Percentiles rank a stretch among this genome's conserved stretches.
Evolutionary conservation across 805 yeast species (phyloP).

Genomic region (Wickerhamomyces subpelliculosus): DNA sequence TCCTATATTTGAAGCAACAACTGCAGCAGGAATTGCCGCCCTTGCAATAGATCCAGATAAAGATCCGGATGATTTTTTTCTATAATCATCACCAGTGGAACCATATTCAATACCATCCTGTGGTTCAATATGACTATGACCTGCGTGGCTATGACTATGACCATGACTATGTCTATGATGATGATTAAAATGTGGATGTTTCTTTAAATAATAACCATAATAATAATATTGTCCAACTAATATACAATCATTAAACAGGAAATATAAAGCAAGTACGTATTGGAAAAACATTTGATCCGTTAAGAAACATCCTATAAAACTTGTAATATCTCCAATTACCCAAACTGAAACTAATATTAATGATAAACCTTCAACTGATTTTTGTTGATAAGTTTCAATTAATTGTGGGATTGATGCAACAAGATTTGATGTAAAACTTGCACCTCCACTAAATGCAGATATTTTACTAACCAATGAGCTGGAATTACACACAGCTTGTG

Average conservation of each 20-base stretch:
- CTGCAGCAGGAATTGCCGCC: slow-evolving; percentile 16
- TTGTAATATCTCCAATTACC: slow-evolving; percentile 35
- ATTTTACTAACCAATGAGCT: slow-evolving; percentile 3
- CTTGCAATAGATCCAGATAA: slow-evolving; percentile 3
- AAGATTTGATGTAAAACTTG: slow-evolving; percentile 35
- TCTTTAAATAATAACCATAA: slow-evolving; percentile 38
- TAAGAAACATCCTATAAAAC: slow-evolving; percentile 62
- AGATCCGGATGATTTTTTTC: slow-evolving; percentile 1
- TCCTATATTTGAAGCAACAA: slow-evolving; percentile 21
- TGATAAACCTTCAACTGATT: slow-evolving; percentile 52
- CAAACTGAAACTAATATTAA: slow-evolving; percentile 40
- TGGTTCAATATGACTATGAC: background rate
- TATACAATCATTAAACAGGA: slow-evolving; percentile 62
- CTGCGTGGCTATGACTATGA: background rate
- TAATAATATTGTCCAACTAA: slow-evolving; percentile 67
- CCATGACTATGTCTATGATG: slow-evolving; percentile 26
- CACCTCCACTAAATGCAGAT: slow-evolving; percentile 30
- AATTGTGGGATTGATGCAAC: slow-evolving; percentile 47
- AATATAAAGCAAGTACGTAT: slow-evolving; percentile 62
- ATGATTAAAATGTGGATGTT: slow-evolving; percentile 22
- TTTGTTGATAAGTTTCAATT: slow-evolving; percentile 42
- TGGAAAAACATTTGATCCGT: slow-evolving; percentile 83
- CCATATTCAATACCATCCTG: slow-evolving; percentile 9
- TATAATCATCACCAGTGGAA: slow-evolving; percentile 1
- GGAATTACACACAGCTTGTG: background rate